A percentile compares a stretch with the other conserved stretches of the same genome.
Conservation (phyloP, 2,329 filamentous ascomycete genomes). For the Rosellinia necatrix region DNA sequence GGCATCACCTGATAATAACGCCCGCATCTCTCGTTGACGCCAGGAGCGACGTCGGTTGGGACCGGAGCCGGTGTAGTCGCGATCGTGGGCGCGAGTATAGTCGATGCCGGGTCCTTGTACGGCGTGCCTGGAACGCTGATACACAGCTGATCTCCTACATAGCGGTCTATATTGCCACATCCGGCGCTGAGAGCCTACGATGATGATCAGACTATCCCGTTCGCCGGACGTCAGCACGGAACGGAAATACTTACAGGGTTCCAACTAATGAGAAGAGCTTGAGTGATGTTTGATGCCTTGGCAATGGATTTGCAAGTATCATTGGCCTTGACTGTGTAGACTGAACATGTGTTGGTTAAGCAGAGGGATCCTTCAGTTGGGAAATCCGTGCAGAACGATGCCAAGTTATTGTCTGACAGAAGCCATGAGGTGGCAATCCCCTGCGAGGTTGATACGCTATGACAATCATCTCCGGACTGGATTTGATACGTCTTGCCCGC, state of each 20-base stretch:
- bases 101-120: background rate
- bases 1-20: background rate
- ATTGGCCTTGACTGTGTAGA: background rate
- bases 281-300: background rate
- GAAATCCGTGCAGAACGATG: background rate
- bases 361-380: background rate
- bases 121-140: background rate
- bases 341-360: background rate
- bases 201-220: background rate
- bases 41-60: background rate
- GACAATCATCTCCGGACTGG: background rate
- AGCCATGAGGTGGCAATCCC: background rate
- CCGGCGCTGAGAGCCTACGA: background rate
- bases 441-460: background rate
- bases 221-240: no score
- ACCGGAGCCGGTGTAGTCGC: background rate
- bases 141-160: background rate
- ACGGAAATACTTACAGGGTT: slow-evolving; percentile 6
- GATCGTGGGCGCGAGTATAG: background rate
- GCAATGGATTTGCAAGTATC: slow-evolving; percentile 1
- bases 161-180: background rate
- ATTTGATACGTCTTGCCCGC: background rate
- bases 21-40: background rate
- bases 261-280: background rate
- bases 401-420: background rate